These are phyloP conservation scores for Cutaneotrichosporon mucoides DNA, from an alignment of 1,284 basidiomycete species.

Conservation along the genomic window DNA sequence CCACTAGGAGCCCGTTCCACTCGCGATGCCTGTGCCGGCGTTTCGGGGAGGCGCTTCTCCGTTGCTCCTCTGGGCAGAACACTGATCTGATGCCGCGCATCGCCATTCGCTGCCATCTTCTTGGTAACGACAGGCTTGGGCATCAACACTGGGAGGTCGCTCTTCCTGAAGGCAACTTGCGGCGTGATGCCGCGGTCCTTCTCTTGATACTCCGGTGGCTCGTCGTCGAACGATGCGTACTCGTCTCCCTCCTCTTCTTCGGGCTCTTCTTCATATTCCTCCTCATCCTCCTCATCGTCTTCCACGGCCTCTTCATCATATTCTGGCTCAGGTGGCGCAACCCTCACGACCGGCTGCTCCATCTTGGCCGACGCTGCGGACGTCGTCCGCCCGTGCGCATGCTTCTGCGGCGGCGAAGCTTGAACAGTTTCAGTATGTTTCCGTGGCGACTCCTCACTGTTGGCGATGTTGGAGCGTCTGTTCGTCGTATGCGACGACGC, in stretches of 20 bases:
- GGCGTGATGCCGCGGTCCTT: not conserved
- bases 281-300: not conserved
- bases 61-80: not conserved
- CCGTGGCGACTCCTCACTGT: conserved; percentile 17
- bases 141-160: not conserved
- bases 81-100: conserved; percentile 1
- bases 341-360: not conserved
- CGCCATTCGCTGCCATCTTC: not conserved
- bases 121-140: not conserved
- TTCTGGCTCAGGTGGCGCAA: not conserved
- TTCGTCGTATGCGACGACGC: not conserved
- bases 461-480: not conserved
- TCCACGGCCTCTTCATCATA: too few relatives aligned
- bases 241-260: conserved; percentile 1
- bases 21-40: conserved; percentile 10
- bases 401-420: not conserved
- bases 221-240: not conserved
- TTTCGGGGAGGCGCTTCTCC: not conserved
- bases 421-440: conserved; percentile 18
- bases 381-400: too few relatives aligned
- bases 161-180: not conserved
- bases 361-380: not conserved
- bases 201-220: conserved; percentile 1
- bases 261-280: not conserved
- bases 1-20: conserved; percentile 27